A percentile compares a stretch with the other conserved stretches of the same genome.
These are phyloP conservation scores for Neolentinus lepideus DNA, from an alignment of 1,284 basidiomycete genomes.

Conservation along the genomic window DNA sequence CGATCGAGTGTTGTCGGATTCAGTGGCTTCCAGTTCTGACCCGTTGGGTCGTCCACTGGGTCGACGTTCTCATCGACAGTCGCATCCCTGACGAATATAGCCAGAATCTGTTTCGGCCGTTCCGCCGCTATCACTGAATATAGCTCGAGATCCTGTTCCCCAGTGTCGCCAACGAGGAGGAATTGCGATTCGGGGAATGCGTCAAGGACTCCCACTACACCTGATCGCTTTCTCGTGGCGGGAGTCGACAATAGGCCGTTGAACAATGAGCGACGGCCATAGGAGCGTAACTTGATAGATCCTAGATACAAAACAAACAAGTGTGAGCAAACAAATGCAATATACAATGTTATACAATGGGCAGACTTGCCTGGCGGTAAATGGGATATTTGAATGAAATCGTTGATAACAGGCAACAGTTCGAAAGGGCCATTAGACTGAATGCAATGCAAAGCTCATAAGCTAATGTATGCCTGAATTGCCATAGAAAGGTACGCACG, in stretches of 20 bases:
- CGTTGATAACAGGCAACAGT: slow-evolving; percentile 71
- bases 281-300: slow-evolving; percentile 71
- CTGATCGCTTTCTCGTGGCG: slow-evolving; percentile 71
- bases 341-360: no score
- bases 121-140: slow-evolving; percentile 69
- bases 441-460: slow-evolving; percentile 8
- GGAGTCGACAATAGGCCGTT: slow-evolving; percentile 69
- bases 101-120: slow-evolving; percentile 58
- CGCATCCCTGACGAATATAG: slow-evolving; percentile 77
- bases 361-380: slow-evolving; percentile 49
- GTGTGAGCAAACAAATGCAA: no score
- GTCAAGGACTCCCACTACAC: slow-evolving; percentile 74
- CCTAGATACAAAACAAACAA: slow-evolving; percentile 33
- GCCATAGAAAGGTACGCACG: slow-evolving; percentile 36
- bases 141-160: slow-evolving; percentile 85
- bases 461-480: slow-evolving; percentile 11
- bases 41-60: slow-evolving; percentile 51
- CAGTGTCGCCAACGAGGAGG: slow-evolving; percentile 81
- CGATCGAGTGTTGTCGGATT: background rate
- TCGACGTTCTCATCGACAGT: slow-evolving; percentile 20
- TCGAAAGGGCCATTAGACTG: slow-evolving; percentile 89
- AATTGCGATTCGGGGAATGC: slow-evolving; percentile 71
- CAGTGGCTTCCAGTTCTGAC: slow-evolving; percentile 14
- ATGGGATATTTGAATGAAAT: slow-evolving; percentile 69
- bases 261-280: slow-evolving; percentile 76